phyloP scores from a whole-genome alignment of 2,329 filamentous ascomycete genomes.

The Trichoderma harzianum region DNA sequence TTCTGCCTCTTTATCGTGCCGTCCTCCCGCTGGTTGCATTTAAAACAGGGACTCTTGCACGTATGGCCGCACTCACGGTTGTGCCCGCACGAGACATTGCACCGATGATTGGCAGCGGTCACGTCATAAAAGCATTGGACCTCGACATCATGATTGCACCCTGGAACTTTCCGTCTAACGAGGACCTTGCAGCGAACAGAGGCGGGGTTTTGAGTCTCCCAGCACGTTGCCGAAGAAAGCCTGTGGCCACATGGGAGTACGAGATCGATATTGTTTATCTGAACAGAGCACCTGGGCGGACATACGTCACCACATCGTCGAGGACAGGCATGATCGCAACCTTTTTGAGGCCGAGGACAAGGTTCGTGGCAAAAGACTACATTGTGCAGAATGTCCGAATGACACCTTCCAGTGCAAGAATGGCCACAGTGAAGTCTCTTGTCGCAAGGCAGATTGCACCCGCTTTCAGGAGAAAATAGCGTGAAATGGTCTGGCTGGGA shows the following conservation, averaged over 20 bases:
- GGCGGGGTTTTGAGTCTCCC: conserved; percentile 41
- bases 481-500: conserved; percentile 56
- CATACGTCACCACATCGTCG: conserved; percentile 44
- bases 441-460: conserved; percentile 53
- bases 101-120: conserved; percentile 39
- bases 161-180: conserved; percentile 48
- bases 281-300: conserved; percentile 34
- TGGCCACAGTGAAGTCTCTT: conserved; percentile 48
- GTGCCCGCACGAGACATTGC: conserved; percentile 44
- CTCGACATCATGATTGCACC: conserved; percentile 52
- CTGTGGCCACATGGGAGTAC: conserved; percentile 43
- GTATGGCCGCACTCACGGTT: conserved; percentile 55
- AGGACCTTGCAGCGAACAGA: conserved; percentile 46
- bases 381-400: conserved; percentile 46
- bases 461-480: conserved; percentile 57
- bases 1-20: conserved; percentile 29
- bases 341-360: conserved; percentile 40
- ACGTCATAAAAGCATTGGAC: conserved; percentile 52
- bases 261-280: conserved; percentile 31
- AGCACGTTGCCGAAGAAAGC: conserved; percentile 33
- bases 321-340: conserved; percentile 45
- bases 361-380: conserved; percentile 44
- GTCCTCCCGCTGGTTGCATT: conserved; percentile 42
- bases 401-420: conserved; percentile 43
- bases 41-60: conserved; percentile 48